phyloP scores from a whole-genome alignment of 2,329 filamentous ascomycete species.

The Fusarium coicis region DNA sequence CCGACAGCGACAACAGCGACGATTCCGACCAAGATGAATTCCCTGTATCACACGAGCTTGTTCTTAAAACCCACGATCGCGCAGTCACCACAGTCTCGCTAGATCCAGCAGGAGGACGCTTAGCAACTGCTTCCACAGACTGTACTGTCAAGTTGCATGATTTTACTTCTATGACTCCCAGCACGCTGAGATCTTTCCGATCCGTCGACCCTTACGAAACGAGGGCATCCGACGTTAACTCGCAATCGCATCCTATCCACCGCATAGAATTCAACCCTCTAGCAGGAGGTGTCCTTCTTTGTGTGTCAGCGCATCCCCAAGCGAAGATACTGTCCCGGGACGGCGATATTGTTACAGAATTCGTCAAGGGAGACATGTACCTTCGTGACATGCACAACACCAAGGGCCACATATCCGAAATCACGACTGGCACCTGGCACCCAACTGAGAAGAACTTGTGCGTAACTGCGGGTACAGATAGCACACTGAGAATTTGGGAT shows the following conservation, averaged over 20 bases:
- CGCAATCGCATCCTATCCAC: constrained; percentile 90
- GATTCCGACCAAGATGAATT: constrained; percentile 84
- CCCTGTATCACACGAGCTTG: constrained; percentile 90
- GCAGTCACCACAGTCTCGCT: constrained; percentile 86
- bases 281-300: constrained; percentile 83
- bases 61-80: constrained; percentile 91
- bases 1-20: constrained; percentile 61
- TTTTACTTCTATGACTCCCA: constrained; percentile 94
- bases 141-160: constrained; percentile 94
- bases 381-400: constrained; percentile 97
- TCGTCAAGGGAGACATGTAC: constrained; percentile 99
- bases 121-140: constrained; percentile 92
- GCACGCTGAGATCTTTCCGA: constrained; percentile 92
- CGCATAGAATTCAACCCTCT: constrained; percentile 87
- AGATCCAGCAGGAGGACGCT: constrained; percentile 84
- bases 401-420: constrained; percentile 93
- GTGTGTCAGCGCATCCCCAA: constrained; percentile 88
- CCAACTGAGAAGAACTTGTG: constrained; percentile 86
- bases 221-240: constrained; percentile 72
- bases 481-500: constrained; percentile 96
- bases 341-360: constrained; percentile 86
- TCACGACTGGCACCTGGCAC: constrained; percentile 91
- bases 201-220: constrained; percentile 86
- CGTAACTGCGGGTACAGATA: constrained; percentile 93
- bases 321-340: constrained; percentile 90